Evolutionary conservation across 2,329 filamentous ascomycete genomes (phyloP).

Genomic region (Pseudomassariella vexata): DNA sequence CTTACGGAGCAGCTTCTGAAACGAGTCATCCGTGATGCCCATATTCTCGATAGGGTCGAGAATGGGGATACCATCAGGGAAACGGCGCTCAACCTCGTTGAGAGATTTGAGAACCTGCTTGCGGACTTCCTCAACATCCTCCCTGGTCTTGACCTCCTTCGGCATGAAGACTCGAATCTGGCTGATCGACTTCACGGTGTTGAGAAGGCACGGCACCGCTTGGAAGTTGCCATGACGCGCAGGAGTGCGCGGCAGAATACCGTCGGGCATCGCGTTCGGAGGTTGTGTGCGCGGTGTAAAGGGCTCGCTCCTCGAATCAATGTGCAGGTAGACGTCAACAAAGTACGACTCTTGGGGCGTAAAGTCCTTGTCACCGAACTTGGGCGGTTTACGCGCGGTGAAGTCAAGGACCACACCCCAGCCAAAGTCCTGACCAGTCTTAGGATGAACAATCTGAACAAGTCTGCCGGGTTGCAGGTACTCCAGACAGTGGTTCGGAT

Average conservation of each 20-base stretch:
- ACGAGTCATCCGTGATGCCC: slow-evolving; percentile 85
- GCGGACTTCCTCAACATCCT: slow-evolving; percentile 62
- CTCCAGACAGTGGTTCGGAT: slow-evolving; percentile 77
- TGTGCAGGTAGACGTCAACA: slow-evolving; percentile 71
- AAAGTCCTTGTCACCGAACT: slow-evolving; percentile 62
- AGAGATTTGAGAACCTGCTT: slow-evolving; percentile 63
- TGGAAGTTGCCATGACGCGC: slow-evolving; percentile 69
- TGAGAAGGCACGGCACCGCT: slow-evolving; percentile 79
- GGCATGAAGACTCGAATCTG: slow-evolving; percentile 81
- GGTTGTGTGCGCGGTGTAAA: slow-evolving; percentile 31
- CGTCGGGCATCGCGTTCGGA: slow-evolving; percentile 50
- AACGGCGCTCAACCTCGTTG: slow-evolving; percentile 75
- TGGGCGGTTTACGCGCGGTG: slow-evolving; percentile 57
- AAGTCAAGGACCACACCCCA: slow-evolving; percentile 88
- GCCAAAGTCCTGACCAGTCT: slow-evolving; percentile 71
- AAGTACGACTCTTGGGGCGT: slow-evolving; percentile 72
- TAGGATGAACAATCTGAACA: slow-evolving; percentile 74
- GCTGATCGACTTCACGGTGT: slow-evolving; percentile 77
- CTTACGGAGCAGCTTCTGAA: slow-evolving; percentile 90
- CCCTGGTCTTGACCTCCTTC: slow-evolving; percentile 61
- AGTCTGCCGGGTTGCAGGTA: slow-evolving; percentile 86
- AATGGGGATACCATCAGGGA: slow-evolving; percentile 85
- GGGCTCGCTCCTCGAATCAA: slow-evolving; percentile 45
- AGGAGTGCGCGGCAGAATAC: slow-evolving; percentile 55
- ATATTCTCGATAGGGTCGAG: slow-evolving; percentile 95